A percentile compares a stretch with the other conserved stretches of the same genome.
Conservation (phyloP, 768 basidiomycete species). For the Hirschioporus abietinus region DNA sequence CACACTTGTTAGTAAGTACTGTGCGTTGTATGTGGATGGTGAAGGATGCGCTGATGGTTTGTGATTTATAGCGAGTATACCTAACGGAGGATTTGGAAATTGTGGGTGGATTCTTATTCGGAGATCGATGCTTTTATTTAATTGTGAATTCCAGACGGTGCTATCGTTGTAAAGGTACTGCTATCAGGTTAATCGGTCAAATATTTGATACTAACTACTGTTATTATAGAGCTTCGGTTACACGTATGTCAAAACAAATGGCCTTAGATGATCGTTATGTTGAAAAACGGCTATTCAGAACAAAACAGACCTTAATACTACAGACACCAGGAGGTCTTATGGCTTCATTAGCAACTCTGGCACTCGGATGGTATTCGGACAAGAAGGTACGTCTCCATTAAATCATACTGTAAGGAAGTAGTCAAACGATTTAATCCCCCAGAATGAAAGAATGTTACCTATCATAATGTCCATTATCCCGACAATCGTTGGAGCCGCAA, state of each 20-base stretch:
- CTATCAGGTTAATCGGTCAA: slow-evolving; percentile 12
- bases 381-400: slow-evolving; percentile 10
- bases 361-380: slow-evolving; percentile 21
- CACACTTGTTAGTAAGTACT: slow-evolving; percentile 18
- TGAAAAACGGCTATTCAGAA: slow-evolving; percentile 8
- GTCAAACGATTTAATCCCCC: background rate
- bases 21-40: background rate
- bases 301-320: slow-evolving; percentile 20
- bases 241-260: background rate
- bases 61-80: slow-evolving; percentile 17
- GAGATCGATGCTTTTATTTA: background rate
- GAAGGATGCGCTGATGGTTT: background rate
- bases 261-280: slow-evolving; percentile 8
- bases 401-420: background rate
- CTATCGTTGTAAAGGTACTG: background rate
- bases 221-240: slow-evolving; percentile 3
- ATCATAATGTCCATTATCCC: slow-evolving; percentile 5
- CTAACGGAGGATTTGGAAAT: slow-evolving; percentile 18
- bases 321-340: slow-evolving; percentile 21
- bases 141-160: background rate
- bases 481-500: slow-evolving; percentile 9
- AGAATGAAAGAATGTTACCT: slow-evolving; percentile 5
- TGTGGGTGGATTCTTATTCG: slow-evolving; percentile 12
- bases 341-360: slow-evolving; percentile 17
- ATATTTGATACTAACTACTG: slow-evolving; percentile 22